Evolutionary conservation across 1,139 yeast genomes (phyloP), one percentile per base, ranked within the genome.

Genomic region (Hyphopichia khmerensis): DNA sequence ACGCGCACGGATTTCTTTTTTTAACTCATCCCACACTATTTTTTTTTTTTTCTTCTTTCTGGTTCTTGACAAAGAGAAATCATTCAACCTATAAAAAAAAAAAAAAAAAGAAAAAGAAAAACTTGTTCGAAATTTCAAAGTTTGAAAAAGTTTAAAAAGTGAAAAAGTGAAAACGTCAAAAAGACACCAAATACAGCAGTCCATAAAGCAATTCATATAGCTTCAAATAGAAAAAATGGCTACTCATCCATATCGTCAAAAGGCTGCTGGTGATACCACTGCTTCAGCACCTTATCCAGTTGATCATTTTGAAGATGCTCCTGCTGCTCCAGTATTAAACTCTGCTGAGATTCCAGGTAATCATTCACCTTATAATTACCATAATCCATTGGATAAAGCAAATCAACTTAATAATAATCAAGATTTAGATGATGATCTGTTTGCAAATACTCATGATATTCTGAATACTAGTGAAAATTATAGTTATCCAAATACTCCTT

Each of bases 231-330:
- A 4, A 7, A 14, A 4, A 6, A 33, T 33, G 36, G 19, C 21
- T 33, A 36, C 45, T 29, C 72, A 67, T 44, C 72, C 73, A 5
- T 67, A 67, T 49, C 67, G 72, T 42, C 71, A 64, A 46, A 63
- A 59, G 49, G 56, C 52, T 15, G 29, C n/a, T 11, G 29, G 29
- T 26, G 49, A 51, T n/a, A 44, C 46, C 48, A 11, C 33, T 40
- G 13, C 36, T 41, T 23, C 49, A 43, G 56, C 60, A 13, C 65
- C 67, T n/a, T 62, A 64, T 43, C 67, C 69, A 3, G 48, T 57
- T 8, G 54, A 51, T 38, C 52, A 47, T 18, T 40, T 42, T 27
- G 26, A n/a, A 14, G 33, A 27, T 14, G 14, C 38, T 4, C 38
- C 41, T n/a, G 30, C 23, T 17, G 31, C 19, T 19, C 17, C 40